Evolutionary conservation across 2,329 filamentous ascomycete genomes (phyloP).

Genomic region (Cladosporium sp.): DNA sequence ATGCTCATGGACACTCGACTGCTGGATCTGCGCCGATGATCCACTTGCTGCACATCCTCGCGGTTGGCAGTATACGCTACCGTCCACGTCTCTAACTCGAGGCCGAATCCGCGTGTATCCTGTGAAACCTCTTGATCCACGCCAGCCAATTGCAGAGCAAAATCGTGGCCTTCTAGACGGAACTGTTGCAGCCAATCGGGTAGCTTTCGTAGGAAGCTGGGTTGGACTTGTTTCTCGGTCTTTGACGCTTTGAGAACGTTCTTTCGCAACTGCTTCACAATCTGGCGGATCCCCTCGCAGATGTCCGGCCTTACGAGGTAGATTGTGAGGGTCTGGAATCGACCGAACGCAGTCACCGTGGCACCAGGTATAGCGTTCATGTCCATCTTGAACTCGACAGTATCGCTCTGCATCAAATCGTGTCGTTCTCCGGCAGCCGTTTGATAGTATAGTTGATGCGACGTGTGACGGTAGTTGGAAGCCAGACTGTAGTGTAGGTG

Average conservation of each 20-base stretch:
- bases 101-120: conserved; percentile 71
- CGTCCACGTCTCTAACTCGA: conserved; percentile 83
- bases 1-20: conserved; percentile 56
- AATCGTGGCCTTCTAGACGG: conserved; percentile 78
- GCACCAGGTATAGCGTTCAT: conserved; percentile 80
- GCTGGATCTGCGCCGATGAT: conserved; percentile 60
- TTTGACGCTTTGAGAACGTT: conserved; percentile 47
- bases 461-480: conserved; percentile 74
- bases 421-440: conserved; percentile 76
- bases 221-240: conserved; percentile 33
- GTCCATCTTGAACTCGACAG: conserved; percentile 78
- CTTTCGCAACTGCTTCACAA: conserved; percentile 73
- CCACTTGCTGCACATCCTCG: conserved; percentile 46
- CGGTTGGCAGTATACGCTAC: conserved; percentile 78
- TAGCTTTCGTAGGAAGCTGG: conserved; percentile 68
- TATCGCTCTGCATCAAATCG: conserved; percentile 80
- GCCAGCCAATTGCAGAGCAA: conserved; percentile 85
- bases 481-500: conserved; percentile 82
- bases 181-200: conserved; percentile 81
- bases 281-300: conserved; percentile 83
- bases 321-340: conserved; percentile 77
- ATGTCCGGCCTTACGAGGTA: conserved; percentile 91
- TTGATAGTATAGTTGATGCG: conserved; percentile 90
- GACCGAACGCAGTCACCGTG: conserved; percentile 71
- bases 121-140: conserved; percentile 77